Conservation (phyloP, 345 rosid genomes). For the Salix suchowensis region DNA sequence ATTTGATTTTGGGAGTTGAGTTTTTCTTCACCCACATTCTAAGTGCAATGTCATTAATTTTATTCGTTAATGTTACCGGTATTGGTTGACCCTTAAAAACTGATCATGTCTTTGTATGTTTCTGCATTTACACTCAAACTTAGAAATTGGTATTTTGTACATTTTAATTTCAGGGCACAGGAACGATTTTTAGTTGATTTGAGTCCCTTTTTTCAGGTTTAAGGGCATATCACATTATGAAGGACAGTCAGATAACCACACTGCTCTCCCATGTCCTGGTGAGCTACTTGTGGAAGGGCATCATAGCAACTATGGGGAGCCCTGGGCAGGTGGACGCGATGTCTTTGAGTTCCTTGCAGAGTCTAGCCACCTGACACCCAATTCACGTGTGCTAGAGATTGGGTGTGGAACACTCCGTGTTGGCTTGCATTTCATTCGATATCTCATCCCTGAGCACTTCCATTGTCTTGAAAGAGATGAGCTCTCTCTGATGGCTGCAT, state of each 20-base stretch:
- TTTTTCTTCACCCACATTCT: background rate
- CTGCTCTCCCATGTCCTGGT: slow-evolving; percentile 81
- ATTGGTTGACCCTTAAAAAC: background rate
- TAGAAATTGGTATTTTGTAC: background rate
- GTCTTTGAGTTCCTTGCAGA: slow-evolving; percentile 89
- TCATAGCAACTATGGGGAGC: slow-evolving; percentile 95
- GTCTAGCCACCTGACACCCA: slow-evolving; percentile 41
- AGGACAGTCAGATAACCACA: slow-evolving; percentile 51
- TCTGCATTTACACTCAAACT: background rate
- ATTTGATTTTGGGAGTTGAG: background rate
- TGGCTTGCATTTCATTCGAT: slow-evolving; percentile 86
- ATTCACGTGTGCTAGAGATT: slow-evolving; percentile 72
- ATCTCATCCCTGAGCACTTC: slow-evolving; percentile 54
- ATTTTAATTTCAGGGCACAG: background rate
- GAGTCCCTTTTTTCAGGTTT: slow-evolving; percentile 41
- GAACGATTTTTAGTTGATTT: background rate
- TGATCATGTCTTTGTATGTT: background rate
- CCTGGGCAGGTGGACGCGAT: slow-evolving; percentile 96
- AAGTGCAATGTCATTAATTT: background rate
- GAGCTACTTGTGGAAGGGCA: slow-evolving; percentile 92
- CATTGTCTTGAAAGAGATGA: slow-evolving; percentile 94
- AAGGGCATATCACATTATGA: slow-evolving; percentile 88
- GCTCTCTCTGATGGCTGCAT: slow-evolving; percentile 94
- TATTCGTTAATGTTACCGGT: background rate
- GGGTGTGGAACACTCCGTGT: slow-evolving; percentile 97